A percentile compares a stretch with the other conserved stretches of the same genome.
Conservation (phyloP, 2,329 filamentous ascomycete species). For the Verruconis gallopava region DNA sequence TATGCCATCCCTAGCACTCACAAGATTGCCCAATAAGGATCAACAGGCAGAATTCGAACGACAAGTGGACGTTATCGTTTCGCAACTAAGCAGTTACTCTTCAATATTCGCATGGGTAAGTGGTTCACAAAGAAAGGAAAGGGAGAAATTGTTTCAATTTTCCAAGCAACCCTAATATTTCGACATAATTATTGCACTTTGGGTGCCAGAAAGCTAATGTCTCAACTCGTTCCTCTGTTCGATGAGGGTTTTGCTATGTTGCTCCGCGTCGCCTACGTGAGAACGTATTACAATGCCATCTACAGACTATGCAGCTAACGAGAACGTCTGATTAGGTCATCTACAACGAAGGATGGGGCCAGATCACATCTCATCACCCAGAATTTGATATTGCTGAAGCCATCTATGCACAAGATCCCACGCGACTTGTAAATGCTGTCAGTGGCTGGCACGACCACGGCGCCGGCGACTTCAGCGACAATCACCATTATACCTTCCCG, state of each 20-base stretch:
- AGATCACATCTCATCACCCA: slow-evolving; percentile 32
- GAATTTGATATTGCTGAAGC: slow-evolving; percentile 44
- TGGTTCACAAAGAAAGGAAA: too few relatives aligned
- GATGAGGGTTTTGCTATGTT: too few relatives aligned
- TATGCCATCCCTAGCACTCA: not conserved
- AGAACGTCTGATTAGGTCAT: not conserved
- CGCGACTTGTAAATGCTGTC: slow-evolving; percentile 48
- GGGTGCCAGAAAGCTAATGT: too few relatives aligned
- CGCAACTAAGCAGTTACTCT: not conserved
- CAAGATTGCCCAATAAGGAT: not conserved
- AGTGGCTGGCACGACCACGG: slow-evolving; percentile 58
- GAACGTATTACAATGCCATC: not conserved
- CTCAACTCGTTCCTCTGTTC: too few relatives aligned
- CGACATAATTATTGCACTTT: too few relatives aligned
- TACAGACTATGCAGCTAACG: too few relatives aligned
- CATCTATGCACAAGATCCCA: slow-evolving; percentile 46
- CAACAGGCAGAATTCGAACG: not conserved
- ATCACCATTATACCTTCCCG: slow-evolving; percentile 58
- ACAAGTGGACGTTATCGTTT: not conserved
- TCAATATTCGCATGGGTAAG: not conserved
- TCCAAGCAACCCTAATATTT: too few relatives aligned
- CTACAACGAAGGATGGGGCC: slow-evolving; percentile 49
- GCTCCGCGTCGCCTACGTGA: too few relatives aligned
- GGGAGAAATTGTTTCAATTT: too few relatives aligned
- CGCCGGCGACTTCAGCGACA: slow-evolving; percentile 53